phyloP scores from a whole-genome alignment of 805 yeast species.

The Monosporozyma siamensis region DNA sequence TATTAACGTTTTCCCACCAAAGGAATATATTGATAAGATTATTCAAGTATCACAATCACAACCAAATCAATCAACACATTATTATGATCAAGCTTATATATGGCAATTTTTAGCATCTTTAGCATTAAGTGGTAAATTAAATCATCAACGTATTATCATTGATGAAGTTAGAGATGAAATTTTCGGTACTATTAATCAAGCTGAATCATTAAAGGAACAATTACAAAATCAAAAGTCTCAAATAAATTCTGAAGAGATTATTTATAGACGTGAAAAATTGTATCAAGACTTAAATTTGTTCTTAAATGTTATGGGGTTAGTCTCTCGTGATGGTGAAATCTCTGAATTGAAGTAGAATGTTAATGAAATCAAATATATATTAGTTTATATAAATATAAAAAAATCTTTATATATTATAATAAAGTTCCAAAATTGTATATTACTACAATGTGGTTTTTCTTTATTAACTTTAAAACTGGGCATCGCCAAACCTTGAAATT shows the following conservation, averaged over 20 bases:
- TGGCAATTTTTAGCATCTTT: slow-evolving; percentile 97
- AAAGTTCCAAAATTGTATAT: too few relatives aligned
- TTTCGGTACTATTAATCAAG: slow-evolving; percentile 74
- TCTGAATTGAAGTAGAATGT: slow-evolving; percentile 51
- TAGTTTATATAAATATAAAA: too few relatives aligned
- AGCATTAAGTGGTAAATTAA: slow-evolving; percentile 80
- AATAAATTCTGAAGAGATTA: slow-evolving; percentile 34
- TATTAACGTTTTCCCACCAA: slow-evolving; percentile 73
- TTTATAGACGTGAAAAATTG: slow-evolving; percentile 45
- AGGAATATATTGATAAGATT: slow-evolving; percentile 25
- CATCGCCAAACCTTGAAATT: too few relatives aligned
- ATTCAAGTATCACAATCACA: slow-evolving; percentile 4
- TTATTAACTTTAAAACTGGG: too few relatives aligned
- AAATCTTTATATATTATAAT: too few relatives aligned
- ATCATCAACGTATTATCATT: slow-evolving; percentile 87
- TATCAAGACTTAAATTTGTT: slow-evolving; percentile 80
- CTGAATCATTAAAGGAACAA: slow-evolving; percentile 39
- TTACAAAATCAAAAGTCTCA: slow-evolving; percentile 4
- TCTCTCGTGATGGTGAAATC: slow-evolving; percentile 83
- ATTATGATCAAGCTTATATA: slow-evolving; percentile 65
- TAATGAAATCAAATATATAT: too few relatives aligned
- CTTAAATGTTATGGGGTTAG: slow-evolving; percentile 92
- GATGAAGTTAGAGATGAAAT: slow-evolving; percentile 92
- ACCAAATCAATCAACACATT: slow-evolving; percentile 1
- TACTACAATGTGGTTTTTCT: too few relatives aligned